phyloP scores from a whole-genome alignment of 148 eudicot species.

The Dianthus caryophyllus region DNA sequence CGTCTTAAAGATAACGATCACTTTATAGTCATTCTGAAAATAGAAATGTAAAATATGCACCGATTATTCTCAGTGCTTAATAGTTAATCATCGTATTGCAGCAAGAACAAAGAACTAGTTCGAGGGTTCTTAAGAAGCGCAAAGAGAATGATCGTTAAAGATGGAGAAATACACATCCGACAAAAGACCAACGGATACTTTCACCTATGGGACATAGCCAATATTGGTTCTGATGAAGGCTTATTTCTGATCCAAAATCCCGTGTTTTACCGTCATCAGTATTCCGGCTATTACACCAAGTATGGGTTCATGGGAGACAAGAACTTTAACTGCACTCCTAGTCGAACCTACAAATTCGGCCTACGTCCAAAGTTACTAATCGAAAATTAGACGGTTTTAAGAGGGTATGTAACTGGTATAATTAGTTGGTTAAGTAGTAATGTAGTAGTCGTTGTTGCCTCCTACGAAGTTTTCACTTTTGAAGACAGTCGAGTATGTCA shows the following conservation, averaged over 20 bases:
- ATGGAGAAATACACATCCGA: conserved; percentile 27
- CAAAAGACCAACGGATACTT: conserved; percentile 21
- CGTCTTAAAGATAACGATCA: neutral
- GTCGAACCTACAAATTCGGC: conserved; percentile 26
- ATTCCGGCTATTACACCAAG: conserved; percentile 26
- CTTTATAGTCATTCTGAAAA: no score
- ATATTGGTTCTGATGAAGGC: conserved; percentile 14
- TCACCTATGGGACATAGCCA: conserved; percentile 21
- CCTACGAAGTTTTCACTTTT: no score
- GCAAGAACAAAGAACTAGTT: conserved; percentile 20
- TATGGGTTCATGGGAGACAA: conserved; percentile 28
- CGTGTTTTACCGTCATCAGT: conserved; percentile 3
- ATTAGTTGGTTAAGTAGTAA: no score
- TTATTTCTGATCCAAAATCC: conserved; percentile 13
- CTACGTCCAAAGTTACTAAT: neutral
- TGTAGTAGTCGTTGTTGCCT: no score
- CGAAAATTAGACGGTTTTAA: no score
- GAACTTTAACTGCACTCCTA: conserved; percentile 27
- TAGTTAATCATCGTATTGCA: neutral
- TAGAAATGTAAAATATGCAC: no score
- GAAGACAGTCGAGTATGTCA: no score
- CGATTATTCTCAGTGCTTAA: no score
- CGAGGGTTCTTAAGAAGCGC: conserved; percentile 23
- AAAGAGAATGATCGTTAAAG: conserved; percentile 19
- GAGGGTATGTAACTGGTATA: no score